These are phyloP conservation scores for Elsinoe australis DNA, from an alignment of 2,329 filamentous ascomycete genomes.

Conservation along the genomic window DNA sequence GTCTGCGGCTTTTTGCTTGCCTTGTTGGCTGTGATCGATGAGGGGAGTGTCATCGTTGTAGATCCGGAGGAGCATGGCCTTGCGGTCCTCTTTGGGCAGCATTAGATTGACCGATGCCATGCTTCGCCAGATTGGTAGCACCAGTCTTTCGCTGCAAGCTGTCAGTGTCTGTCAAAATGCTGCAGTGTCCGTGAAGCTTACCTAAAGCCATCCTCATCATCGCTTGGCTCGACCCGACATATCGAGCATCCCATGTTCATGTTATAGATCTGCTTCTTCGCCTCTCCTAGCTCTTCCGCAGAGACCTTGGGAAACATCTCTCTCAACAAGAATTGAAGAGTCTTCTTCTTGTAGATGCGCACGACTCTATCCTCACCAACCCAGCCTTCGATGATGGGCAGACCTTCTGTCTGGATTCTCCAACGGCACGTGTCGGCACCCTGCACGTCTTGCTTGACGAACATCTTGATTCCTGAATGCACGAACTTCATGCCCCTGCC, in stretches of 20 bases:
- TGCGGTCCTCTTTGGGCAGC: constrained; percentile 93
- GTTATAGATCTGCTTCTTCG: constrained; percentile 71
- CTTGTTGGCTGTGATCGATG: constrained; percentile 52
- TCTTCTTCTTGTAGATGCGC: constrained; percentile 66
- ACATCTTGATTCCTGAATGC: constrained; percentile 97
- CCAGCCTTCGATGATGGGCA: constrained; percentile 85
- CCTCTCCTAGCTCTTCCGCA: constrained; percentile 70
- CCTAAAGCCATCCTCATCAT: constrained; percentile 45
- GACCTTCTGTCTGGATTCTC: constrained; percentile 91
- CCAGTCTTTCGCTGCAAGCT: constrained; percentile 60
- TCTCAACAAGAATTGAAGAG: constrained; percentile 71
- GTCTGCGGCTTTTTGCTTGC: background rate
- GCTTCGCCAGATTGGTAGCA: constrained; percentile 89
- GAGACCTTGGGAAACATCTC: constrained; percentile 95
- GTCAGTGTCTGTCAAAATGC: constrained; percentile 22
- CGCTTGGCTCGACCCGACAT: constrained; percentile 63
- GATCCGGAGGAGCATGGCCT: constrained; percentile 79
- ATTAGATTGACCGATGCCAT: constrained; percentile 89
- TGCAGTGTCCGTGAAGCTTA: constrained; percentile 26
- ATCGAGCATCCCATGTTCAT: constrained; percentile 90
- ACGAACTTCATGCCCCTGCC: constrained; percentile 90
- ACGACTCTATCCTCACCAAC: constrained; percentile 72
- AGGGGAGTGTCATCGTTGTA: constrained; percentile 85
- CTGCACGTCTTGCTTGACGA: constrained; percentile 93
- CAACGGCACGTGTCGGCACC: constrained; percentile 80